Conservation (phyloP, 768 basidiomycete genomes). For the Russula dissimulans region DNA sequence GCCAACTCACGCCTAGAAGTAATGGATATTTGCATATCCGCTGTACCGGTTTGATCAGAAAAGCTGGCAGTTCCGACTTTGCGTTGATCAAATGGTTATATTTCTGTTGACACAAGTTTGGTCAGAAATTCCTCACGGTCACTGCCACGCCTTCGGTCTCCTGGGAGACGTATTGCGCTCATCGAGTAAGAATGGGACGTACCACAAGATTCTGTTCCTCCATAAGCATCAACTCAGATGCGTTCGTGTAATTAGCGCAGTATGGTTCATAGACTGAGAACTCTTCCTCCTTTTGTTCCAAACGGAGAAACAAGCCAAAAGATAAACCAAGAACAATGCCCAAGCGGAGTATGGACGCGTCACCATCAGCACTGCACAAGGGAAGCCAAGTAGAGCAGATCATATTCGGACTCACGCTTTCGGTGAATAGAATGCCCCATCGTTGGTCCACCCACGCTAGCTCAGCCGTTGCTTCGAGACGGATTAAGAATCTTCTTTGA, state of each 20-base stretch:
- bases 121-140: slow-evolving; percentile 14
- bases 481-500: slow-evolving; percentile 88
- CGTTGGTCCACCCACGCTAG: slow-evolving; percentile 74
- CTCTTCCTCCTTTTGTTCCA: slow-evolving; percentile 80
- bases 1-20: slow-evolving; percentile 67
- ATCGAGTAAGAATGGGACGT: slow-evolving; percentile 29
- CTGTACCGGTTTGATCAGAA: slow-evolving; percentile 98
- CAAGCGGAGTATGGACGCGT: slow-evolving; percentile 34
- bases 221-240: slow-evolving; percentile 73
- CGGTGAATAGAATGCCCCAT: slow-evolving; percentile 80
- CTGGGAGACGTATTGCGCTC: neutral
- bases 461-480: slow-evolving; percentile 78
- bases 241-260: slow-evolving; percentile 89
- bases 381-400: slow-evolving; percentile 13
- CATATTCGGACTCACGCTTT: slow-evolving; percentile 51
- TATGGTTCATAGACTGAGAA: slow-evolving; percentile 96
- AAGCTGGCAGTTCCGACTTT: slow-evolving; percentile 87
- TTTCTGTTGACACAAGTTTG: slow-evolving; percentile 37
- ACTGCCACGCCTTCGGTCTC: slow-evolving; percentile 1
- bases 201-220: slow-evolving; percentile 84
- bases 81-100: slow-evolving; percentile 81
- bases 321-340: slow-evolving; percentile 27
- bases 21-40: slow-evolving; percentile 98
- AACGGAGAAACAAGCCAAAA: slow-evolving; percentile 17
- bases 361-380: slow-evolving; percentile 30